phyloP scores from a whole-genome alignment of 1,284 basidiomycete genomes.

The Tetrapyrgos nigripes region DNA sequence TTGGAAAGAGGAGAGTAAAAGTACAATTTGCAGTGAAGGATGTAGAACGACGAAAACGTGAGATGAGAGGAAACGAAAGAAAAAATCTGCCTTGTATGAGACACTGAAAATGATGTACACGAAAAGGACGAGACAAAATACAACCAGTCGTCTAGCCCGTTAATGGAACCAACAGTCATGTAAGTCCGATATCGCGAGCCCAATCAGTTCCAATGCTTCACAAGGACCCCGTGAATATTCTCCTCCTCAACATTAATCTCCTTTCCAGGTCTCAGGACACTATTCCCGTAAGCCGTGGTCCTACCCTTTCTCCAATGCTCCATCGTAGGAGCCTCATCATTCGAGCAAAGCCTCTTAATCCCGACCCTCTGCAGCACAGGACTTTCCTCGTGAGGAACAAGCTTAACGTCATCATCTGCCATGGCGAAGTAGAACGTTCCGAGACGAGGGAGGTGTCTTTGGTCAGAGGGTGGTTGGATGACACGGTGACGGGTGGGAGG shows the following conservation, averaged over 20 bases:
- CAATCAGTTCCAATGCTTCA: conserved; percentile 55
- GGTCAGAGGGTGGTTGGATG: conserved; percentile 53
- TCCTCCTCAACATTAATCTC: conserved; percentile 52
- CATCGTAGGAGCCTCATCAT: conserved; percentile 42
- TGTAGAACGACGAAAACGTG: too few relatives aligned
- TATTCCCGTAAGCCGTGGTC: conserved; percentile 41
- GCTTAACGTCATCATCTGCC: conserved; percentile 41
- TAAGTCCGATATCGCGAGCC: neutral
- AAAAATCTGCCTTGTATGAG: too few relatives aligned
- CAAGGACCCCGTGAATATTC: conserved; percentile 50
- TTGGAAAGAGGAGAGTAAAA: too few relatives aligned
- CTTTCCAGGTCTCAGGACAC: conserved; percentile 25
- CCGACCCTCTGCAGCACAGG: conserved; percentile 43
- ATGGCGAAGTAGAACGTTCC: conserved; percentile 60
- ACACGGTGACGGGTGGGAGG: conserved; percentile 36
- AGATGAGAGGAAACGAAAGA: too few relatives aligned
- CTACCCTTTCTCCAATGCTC: conserved; percentile 42
- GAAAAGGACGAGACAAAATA: too few relatives aligned
- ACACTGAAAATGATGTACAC: too few relatives aligned
- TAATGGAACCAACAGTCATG: too few relatives aligned
- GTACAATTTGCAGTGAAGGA: too few relatives aligned
- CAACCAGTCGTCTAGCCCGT: too few relatives aligned
- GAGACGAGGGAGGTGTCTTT: conserved; percentile 49
- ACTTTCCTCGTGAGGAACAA: conserved; percentile 45
- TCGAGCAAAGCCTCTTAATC: conserved; percentile 31